These are phyloP conservation scores for Ulmus americana DNA, from an alignment of 331 rosid species.

Conservation along the genomic window DNA sequence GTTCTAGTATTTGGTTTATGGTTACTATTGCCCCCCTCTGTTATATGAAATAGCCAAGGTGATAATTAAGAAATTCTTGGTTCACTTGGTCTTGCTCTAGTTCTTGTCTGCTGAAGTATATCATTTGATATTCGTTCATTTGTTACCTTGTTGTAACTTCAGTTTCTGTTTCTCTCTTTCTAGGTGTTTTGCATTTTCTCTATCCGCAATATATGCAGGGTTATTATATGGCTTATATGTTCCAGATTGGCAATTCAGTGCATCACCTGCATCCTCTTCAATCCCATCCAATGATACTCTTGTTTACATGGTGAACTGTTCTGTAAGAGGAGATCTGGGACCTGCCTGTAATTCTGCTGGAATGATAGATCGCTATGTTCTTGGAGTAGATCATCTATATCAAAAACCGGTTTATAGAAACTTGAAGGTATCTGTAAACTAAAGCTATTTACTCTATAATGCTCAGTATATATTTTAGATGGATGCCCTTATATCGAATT, in stretches of 20 bases:
- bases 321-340: conserved; percentile 75
- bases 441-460: conserved; percentile 12
- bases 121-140: neutral
- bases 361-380: conserved; percentile 79
- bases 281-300: conserved; percentile 30
- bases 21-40: neutral
- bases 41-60: neutral
- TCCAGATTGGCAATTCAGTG: conserved; percentile 81
- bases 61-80: conserved; percentile 8
- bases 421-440: conserved; percentile 52
- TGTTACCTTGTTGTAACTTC: neutral
- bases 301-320: conserved; percentile 67
- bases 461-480: conserved; percentile 11
- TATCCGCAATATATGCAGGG: conserved; percentile 58
- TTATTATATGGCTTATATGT: conserved; percentile 67
- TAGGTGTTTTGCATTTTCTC: conserved; percentile 51
- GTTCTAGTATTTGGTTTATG: conserved; percentile 4
- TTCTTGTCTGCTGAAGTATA: neutral
- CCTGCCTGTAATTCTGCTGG: conserved; percentile 93
- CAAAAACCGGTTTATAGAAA: conserved; percentile 75
- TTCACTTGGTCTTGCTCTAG: conserved; percentile 3
- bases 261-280: conserved; percentile 33
- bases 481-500: conserved; percentile 25
- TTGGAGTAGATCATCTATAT: conserved; percentile 68
- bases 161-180: conserved; percentile 22